Evolutionary conservation across 768 basidiomycete species (phyloP).

Genomic region (Rhizopogon salebrosus): DNA sequence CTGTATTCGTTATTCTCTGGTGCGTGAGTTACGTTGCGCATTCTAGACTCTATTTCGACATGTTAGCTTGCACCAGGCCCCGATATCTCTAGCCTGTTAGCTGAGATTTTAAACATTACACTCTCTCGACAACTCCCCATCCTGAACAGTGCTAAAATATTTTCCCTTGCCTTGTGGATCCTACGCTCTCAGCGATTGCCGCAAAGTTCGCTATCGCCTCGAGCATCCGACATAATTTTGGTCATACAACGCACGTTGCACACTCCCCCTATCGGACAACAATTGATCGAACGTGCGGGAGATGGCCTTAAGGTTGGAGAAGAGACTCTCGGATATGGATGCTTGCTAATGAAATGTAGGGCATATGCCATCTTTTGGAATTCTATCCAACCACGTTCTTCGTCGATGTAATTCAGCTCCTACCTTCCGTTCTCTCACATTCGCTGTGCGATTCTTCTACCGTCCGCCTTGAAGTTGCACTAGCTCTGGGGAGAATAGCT

Average conservation of each 20-base stretch:
- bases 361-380: constrained; percentile 18
- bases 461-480: constrained; percentile 17
- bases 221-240: constrained; percentile 25
- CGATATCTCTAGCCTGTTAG: constrained; percentile 40
- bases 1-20: constrained; percentile 45
- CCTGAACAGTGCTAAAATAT: constrained; percentile 38
- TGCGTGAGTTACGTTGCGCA: constrained; percentile 25
- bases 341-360: constrained; percentile 9
- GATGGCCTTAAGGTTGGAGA: constrained; percentile 26
- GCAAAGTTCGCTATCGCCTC: constrained; percentile 27
- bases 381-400: constrained; percentile 13
- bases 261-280: constrained; percentile 14
- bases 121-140: constrained; percentile 28
- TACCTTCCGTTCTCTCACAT: constrained; percentile 16
- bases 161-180: constrained; percentile 44
- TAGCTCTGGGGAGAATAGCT: constrained; percentile 21
- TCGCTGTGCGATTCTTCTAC: constrained; percentile 11
- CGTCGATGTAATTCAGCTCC: constrained; percentile 12
- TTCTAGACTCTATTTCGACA: background rate
- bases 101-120: constrained; percentile 40
- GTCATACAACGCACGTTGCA: constrained; percentile 34
- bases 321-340: background rate
- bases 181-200: constrained; percentile 48
- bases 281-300: constrained; percentile 7
- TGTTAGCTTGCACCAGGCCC: constrained; percentile 26